Conservation (phyloP, 768 basidiomycete species). For the Amanita brunnescens region DNA sequence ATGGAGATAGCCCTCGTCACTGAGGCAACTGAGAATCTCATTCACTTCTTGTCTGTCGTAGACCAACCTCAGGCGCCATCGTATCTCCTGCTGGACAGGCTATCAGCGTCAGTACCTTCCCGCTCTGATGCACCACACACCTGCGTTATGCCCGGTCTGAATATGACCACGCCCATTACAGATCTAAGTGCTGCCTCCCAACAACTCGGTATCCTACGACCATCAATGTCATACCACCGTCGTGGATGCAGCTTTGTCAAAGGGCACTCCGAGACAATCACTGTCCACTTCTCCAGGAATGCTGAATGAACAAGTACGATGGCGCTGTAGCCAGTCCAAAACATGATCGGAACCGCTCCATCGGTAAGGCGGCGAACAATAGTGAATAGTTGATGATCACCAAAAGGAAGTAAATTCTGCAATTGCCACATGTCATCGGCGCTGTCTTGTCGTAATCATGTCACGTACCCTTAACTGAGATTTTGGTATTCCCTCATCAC, state of each 20-base stretch:
- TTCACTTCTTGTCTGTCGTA: slow-evolving; percentile 71
- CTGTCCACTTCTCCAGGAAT: slow-evolving; percentile 46
- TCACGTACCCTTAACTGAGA: slow-evolving; percentile 27
- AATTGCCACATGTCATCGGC: slow-evolving; percentile 2
- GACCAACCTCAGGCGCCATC: slow-evolving; percentile 60
- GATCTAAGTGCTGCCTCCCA: slow-evolving; percentile 72
- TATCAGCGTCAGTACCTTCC: neutral
- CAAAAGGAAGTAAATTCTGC: slow-evolving; percentile 12
- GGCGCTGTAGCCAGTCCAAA: slow-evolving; percentile 56
- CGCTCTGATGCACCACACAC: slow-evolving; percentile 26
- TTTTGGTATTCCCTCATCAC: slow-evolving; percentile 31
- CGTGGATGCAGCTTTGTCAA: slow-evolving; percentile 49
- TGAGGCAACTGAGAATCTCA: slow-evolving; percentile 49
- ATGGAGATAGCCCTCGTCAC: slow-evolving; percentile 41
- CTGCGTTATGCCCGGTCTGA: slow-evolving; percentile 69
- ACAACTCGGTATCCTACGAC: slow-evolving; percentile 45
- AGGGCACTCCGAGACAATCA: slow-evolving; percentile 38
- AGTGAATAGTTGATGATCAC: slow-evolving; percentile 18
- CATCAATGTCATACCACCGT: slow-evolving; percentile 72
- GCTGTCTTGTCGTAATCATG: neutral
- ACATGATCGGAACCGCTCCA: slow-evolving; percentile 44
- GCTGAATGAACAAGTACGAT: slow-evolving; percentile 49
- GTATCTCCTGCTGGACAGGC: slow-evolving; percentile 47
- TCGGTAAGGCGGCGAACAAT: slow-evolving; percentile 36
- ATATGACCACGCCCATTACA: slow-evolving; percentile 54